Conservation (phyloP, 2,329 filamentous ascomycete genomes). For the Zarea fungicola region DNA sequence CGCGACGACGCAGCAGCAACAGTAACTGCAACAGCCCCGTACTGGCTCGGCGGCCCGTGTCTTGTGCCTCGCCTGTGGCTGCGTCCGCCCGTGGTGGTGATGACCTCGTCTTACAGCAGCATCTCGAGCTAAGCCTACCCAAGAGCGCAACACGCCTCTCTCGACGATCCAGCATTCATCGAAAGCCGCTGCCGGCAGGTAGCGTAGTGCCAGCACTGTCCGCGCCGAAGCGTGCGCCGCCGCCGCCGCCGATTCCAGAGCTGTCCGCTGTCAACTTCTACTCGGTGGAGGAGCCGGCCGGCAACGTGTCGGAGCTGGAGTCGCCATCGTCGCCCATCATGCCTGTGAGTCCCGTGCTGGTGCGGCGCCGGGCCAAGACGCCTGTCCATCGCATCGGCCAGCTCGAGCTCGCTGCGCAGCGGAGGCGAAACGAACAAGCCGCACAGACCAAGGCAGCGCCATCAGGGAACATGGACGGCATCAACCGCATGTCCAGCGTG, state of each 20-base stretch:
- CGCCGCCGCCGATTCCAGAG: constrained; percentile 10
- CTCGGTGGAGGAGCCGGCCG: neutral
- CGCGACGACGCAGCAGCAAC: neutral
- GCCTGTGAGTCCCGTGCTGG: constrained; percentile 20
- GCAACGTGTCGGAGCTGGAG: neutral
- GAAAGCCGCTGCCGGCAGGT: constrained; percentile 6
- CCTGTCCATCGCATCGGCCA: constrained; percentile 47
- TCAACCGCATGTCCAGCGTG: constrained; percentile 35
- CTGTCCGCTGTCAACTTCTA: constrained; percentile 2
- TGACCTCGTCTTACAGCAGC: neutral
- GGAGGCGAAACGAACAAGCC: constrained; percentile 17
- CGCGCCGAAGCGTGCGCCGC: neutral
- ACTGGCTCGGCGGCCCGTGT: neutral
- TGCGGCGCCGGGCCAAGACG: constrained; percentile 46
- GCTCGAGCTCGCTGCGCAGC: constrained; percentile 33
- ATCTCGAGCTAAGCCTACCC: constrained; percentile 5
- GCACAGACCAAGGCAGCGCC: too few relatives aligned
- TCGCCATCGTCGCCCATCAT: constrained; percentile 16
- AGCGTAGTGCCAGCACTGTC: neutral
- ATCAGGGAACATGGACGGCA: constrained; percentile 14
- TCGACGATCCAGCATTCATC: neutral
- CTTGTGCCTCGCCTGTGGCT: too few relatives aligned
- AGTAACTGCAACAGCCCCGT: too few relatives aligned
- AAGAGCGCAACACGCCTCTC: neutral
- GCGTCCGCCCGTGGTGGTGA: neutral